Conservation (phyloP, 768 basidiomycete species). For the Auricularia sp. region DNA sequence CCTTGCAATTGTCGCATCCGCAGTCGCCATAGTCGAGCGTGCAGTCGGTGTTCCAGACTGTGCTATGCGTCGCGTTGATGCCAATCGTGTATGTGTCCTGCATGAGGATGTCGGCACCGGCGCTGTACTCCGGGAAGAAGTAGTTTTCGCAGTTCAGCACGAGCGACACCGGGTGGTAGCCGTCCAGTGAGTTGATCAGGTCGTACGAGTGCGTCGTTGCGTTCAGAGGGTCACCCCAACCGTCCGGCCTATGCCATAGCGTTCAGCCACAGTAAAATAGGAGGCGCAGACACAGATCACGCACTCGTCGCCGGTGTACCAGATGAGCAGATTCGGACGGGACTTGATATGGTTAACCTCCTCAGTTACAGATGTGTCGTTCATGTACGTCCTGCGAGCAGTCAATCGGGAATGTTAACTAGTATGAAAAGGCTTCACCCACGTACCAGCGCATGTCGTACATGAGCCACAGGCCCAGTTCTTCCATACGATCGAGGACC, state of each 20-base stretch:
- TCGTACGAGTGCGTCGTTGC: slow-evolving; percentile 41
- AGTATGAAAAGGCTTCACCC: too few species aligned
- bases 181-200: slow-evolving; percentile 36
- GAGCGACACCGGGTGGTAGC: slow-evolving; percentile 49
- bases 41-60: slow-evolving; percentile 15
- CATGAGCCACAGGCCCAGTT: slow-evolving; percentile 62
- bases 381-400: slow-evolving; percentile 44
- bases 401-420: too few species aligned
- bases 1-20: slow-evolving; percentile 63
- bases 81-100: slow-evolving; percentile 50
- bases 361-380: slow-evolving; percentile 47
- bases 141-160: slow-evolving; percentile 58
- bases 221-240: slow-evolving; percentile 54
- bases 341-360: slow-evolving; percentile 62
- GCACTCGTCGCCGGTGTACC: slow-evolving; percentile 63
- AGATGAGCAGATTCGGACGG: slow-evolving; percentile 56
- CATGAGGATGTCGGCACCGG: slow-evolving; percentile 60
- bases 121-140: slow-evolving; percentile 45
- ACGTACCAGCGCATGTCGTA: slow-evolving; percentile 65
- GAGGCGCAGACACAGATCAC: slow-evolving; percentile 8
- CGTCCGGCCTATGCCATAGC: slow-evolving; percentile 31
- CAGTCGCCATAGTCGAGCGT: slow-evolving; percentile 53
- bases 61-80: slow-evolving; percentile 15
- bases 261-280: background rate
- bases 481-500: slow-evolving; percentile 62